Evolutionary conservation across 345 rosid species (phyloP).

Genomic region (Rhodamnia rubescens): DNA sequence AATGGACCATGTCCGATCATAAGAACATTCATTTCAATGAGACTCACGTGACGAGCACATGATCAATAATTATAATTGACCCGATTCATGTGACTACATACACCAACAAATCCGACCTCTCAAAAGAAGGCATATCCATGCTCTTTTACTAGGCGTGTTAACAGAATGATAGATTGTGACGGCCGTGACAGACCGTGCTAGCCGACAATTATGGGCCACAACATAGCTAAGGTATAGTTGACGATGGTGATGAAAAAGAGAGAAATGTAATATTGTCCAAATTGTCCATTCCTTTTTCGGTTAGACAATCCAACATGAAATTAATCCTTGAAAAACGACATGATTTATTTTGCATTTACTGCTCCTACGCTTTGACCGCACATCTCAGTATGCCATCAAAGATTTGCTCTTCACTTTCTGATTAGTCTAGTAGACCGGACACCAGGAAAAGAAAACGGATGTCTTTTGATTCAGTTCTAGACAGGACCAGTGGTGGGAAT

Average conservation of each 20-base stretch:
- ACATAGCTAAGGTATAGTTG: background rate
- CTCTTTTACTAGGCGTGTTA: background rate
- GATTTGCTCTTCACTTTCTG: background rate
- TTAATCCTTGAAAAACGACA: too few relatives aligned
- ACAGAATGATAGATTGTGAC: too few relatives aligned
- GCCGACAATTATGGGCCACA: background rate
- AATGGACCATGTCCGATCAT: background rate
- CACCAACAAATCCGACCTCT: background rate
- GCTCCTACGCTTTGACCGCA: background rate
- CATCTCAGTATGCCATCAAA: background rate
- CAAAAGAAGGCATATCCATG: background rate
- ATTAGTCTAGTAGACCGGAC: background rate
- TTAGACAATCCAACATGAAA: background rate
- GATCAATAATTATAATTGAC: background rate
- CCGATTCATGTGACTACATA: background rate
- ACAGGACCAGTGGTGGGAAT: too few relatives aligned
- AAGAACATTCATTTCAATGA: background rate
- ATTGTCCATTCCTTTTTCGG: background rate
- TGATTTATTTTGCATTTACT: too few relatives aligned
- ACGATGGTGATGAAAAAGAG: background rate
- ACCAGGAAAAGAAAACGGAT: background rate
- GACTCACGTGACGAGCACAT: background rate
- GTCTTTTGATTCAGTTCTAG: background rate
- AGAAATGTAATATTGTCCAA: background rate
- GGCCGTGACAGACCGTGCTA: too few relatives aligned